phyloP scores from a whole-genome alignment of 768 basidiomycete species.

The Tricholoma matsutake region DNA sequence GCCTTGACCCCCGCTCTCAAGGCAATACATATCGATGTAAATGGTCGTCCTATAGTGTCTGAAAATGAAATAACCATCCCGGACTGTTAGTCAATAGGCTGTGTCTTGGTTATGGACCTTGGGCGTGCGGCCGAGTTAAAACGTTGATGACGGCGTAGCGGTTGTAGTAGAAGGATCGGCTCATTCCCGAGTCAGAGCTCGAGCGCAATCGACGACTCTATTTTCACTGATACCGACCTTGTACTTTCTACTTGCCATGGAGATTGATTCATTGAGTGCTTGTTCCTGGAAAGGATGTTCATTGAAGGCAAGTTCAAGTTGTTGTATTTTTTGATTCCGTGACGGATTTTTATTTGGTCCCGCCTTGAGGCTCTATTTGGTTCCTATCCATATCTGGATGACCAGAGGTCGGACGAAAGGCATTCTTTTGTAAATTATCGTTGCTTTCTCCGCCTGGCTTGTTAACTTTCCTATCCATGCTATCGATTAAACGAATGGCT shows the following conservation, averaged over 20 bases:
- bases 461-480: constrained; percentile 12
- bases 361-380: constrained; percentile 6
- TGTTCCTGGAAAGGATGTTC: constrained; percentile 27
- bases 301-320: too few species aligned
- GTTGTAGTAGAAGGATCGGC: too few species aligned
- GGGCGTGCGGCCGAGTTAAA: too few species aligned
- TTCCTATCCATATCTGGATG: constrained; percentile 19
- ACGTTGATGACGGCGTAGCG: too few species aligned
- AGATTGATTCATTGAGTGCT: constrained; percentile 7
- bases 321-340: constrained; percentile 17
- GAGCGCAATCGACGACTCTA: too few species aligned
- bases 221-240: too few species aligned
- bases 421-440: constrained; percentile 14
- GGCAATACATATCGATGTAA: background rate
- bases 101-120: background rate
- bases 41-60: background rate
- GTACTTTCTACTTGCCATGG: background rate
- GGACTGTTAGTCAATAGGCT: background rate
- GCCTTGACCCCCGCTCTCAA: background rate
- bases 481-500: constrained; percentile 49
- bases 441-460: constrained; percentile 10
- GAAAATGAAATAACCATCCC: background rate
- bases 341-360: constrained; percentile 10
- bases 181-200: too few species aligned
- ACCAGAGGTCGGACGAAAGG: constrained; percentile 12